These are phyloP conservation scores for Globisporangium polare DNA, from an alignment of 352 stramenopile species.

Conservation along the genomic window DNA sequence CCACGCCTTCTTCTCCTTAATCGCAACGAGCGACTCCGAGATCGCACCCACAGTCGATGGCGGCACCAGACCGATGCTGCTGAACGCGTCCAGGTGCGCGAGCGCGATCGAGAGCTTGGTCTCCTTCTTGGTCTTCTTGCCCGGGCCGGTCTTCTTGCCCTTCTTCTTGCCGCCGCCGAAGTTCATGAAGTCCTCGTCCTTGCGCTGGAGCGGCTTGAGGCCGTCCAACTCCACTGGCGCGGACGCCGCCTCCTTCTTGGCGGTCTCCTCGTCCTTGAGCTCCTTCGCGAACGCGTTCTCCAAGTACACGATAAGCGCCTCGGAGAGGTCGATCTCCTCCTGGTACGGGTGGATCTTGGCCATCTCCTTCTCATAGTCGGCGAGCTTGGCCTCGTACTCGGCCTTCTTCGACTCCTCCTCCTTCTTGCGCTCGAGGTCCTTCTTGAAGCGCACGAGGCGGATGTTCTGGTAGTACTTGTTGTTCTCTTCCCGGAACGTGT, in stretches of 20 bases:
- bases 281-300: slow-evolving; percentile 90
- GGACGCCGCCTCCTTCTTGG: slow-evolving; percentile 34
- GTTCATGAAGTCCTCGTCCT: slow-evolving; percentile 84
- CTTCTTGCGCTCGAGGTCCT: slow-evolving; percentile 79
- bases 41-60: slow-evolving; percentile 84
- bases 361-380: slow-evolving; percentile 96
- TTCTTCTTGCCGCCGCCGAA: slow-evolving; percentile 72
- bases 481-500: slow-evolving; percentile 90
- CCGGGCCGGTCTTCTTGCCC: slow-evolving; percentile 38
- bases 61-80: slow-evolving; percentile 87
- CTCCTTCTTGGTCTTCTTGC: slow-evolving; percentile 80
- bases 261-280: slow-evolving; percentile 47
- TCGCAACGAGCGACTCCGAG: slow-evolving; percentile 84
- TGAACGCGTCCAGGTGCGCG: slow-evolving; percentile 89
- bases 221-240: slow-evolving; percentile 86
- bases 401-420: slow-evolving; percentile 74
- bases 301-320: slow-evolving; percentile 92
- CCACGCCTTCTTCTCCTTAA: slow-evolving; percentile 95
- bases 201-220: slow-evolving; percentile 88
- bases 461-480: slow-evolving; percentile 94
- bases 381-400: slow-evolving; percentile 93
- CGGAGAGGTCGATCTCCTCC: slow-evolving; percentile 95
- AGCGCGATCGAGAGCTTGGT: slow-evolving; percentile 76
- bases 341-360: slow-evolving; percentile 96
- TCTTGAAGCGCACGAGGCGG: slow-evolving; percentile 79